Base-by-base conservation (phyloP, 306 rosid species). In the Cyamopsis tetragonoloba region DNA sequence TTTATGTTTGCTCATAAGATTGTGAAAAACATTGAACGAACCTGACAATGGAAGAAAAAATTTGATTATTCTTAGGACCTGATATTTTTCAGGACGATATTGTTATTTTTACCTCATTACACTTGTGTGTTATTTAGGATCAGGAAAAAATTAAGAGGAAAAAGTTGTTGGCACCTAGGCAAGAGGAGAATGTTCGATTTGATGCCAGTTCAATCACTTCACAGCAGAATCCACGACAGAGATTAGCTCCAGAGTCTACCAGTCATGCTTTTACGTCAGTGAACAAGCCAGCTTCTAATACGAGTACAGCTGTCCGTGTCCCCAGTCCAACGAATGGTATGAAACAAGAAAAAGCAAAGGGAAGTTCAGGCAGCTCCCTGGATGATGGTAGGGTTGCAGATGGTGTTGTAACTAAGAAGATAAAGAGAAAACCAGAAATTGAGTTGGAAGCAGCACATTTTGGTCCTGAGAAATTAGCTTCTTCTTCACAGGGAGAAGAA, bases 71-170 rank as follows among this genome's bases (percentile, higher is more conserved):
- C 31, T 31, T 56, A 20, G 65, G 53, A 71, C 59, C 46, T 67
- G 26, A 56, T 48, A 17, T 54, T 47, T 59, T 23, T 28, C 6
- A 2, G 19, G 50, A 38, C 31, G 41, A 37, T 28, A 5, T 30
- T 28, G 22, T 14, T 62, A 20, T 65, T 27, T 31, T 24, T 31
- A 5, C 48, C 53, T 47, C 48, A 30, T 23, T 23, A 61, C 53
- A 48, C 62, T 56, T 68, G 63, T 57, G 60, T 66, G 23, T 53
- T 11, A 26, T 37, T n/a, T 73, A 88, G 96, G 96, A 86, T 53
- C 89, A 82, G 57, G 97, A 90, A 55, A 90, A 85, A 81, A 58
- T 95, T 1, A 90, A 69, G 85, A 88, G 89, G 88, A 90, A 82
- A 78, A 95, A 83, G 77, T 75, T 84, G 81, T 66, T 85, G 84